phyloP scores from a whole-genome alignment of 768 basidiomycete genomes.

The Lyophyllum semitale region DNA sequence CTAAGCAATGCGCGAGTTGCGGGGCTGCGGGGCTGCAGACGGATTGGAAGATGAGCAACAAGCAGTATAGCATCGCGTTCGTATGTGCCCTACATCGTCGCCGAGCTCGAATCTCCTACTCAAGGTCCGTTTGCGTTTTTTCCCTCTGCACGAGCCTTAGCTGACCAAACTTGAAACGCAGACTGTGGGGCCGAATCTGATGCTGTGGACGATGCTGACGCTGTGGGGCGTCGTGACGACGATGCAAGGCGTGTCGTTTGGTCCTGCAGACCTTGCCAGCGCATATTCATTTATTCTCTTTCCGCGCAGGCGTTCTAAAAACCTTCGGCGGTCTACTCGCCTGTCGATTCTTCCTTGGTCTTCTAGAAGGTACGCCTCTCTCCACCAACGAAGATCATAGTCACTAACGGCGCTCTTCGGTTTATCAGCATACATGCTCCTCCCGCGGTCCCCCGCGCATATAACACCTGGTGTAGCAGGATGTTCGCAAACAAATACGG shows the following conservation, averaged over 20 bases:
- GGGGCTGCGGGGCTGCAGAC: slow-evolving; percentile 59
- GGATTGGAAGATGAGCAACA: slow-evolving; percentile 49
- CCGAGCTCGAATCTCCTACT: slow-evolving; percentile 64
- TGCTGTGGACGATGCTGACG: slow-evolving; percentile 13
- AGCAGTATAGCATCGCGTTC: slow-evolving; percentile 51
- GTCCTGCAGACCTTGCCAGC: too few relatives aligned
- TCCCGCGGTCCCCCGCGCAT: slow-evolving; percentile 44
- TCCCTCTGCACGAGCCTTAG: background rate
- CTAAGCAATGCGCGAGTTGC: slow-evolving; percentile 64
- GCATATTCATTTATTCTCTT: background rate
- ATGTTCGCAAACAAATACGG: too few relatives aligned
- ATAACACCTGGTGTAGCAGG: too few relatives aligned
- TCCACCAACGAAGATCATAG: background rate
- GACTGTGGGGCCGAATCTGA: slow-evolving; percentile 19
- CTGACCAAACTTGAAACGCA: too few relatives aligned
- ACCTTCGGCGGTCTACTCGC: slow-evolving; percentile 45
- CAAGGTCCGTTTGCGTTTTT: slow-evolving; percentile 35
- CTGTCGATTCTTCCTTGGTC: slow-evolving; percentile 53
- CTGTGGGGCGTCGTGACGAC: slow-evolving; percentile 13
- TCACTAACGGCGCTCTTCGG: slow-evolving; percentile 48
- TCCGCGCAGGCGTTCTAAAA: slow-evolving; percentile 42
- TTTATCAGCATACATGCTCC: slow-evolving; percentile 45
- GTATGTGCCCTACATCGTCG: slow-evolving; percentile 57
- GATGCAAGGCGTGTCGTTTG: slow-evolving; percentile 1
- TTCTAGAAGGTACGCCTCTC: slow-evolving; percentile 43